Evolutionary conservation across 2,329 filamentous ascomycete genomes (phyloP).

Genomic region (Beauveria brongniartii): DNA sequence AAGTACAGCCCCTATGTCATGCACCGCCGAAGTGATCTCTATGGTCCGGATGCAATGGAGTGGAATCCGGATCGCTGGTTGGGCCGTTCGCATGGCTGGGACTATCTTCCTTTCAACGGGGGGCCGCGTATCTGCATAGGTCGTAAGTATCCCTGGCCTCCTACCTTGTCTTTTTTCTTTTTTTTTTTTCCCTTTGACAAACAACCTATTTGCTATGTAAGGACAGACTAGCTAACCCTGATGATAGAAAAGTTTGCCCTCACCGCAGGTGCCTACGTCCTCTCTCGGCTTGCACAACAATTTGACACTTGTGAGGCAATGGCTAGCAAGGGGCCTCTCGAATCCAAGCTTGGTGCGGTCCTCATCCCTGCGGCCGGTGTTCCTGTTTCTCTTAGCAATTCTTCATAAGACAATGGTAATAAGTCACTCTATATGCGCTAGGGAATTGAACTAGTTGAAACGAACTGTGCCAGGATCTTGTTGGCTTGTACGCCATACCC

Average conservation of each 20-base stretch:
- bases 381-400: not conserved
- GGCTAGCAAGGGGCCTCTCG: not conserved
- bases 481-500: not conserved
- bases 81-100: conserved; percentile 24
- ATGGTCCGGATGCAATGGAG: conserved; percentile 19
- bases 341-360: not conserved
- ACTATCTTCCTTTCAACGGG: conserved; percentile 30
- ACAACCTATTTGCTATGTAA: too few species aligned
- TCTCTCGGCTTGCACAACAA: not conserved
- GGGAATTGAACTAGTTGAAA: not conserved
- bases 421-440: too few species aligned
- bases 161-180: not conserved
- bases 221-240: not conserved
- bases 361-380: not conserved
- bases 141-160: not conserved
- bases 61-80: conserved; percentile 25
- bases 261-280: not conserved
- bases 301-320: not conserved
- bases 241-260: not conserved
- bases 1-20: conserved; percentile 13
- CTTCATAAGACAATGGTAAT: not conserved
- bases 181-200: too few species aligned
- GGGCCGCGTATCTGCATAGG: conserved; percentile 24
- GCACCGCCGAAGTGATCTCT: conserved; percentile 22
- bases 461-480: not conserved